Percentiles rank a stretch among this genome's conserved stretches.
Evolutionary conservation across 2,329 filamentous ascomycete genomes (phyloP).

Genomic region (Echinosphaeria canescens): DNA sequence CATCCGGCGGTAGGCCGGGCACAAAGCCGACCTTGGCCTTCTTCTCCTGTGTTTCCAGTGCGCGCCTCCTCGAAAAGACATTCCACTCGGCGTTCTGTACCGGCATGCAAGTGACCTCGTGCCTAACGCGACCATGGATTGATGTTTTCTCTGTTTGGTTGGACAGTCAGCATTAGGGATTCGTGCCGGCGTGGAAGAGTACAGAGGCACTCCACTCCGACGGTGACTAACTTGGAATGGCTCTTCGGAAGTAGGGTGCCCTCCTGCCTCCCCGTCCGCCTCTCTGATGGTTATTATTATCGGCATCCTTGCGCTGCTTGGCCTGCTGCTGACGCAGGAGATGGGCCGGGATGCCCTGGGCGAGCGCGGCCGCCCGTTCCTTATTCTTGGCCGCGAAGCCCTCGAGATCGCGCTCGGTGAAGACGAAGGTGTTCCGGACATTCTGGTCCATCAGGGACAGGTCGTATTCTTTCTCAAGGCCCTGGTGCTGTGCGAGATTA

Average conservation of each 20-base stretch:
- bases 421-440: slow-evolving; percentile 77
- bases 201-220: too few species aligned
- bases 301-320: too few species aligned
- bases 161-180: slow-evolving; percentile 4
- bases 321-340: slow-evolving; percentile 21
- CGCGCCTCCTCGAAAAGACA: slow-evolving; percentile 32
- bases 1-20: slow-evolving; percentile 7
- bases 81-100: slow-evolving; percentile 51
- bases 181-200: too few species aligned
- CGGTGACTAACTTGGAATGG: slow-evolving; percentile 46
- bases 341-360: slow-evolving; percentile 34
- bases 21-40: slow-evolving; percentile 31
- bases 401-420: slow-evolving; percentile 82
- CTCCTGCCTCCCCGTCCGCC: slow-evolving; percentile 14
- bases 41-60: slow-evolving; percentile 35
- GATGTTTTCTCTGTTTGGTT: slow-evolving; percentile 47
- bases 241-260: slow-evolving; percentile 33
- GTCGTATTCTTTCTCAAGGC: slow-evolving; percentile 75
- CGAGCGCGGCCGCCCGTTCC: slow-evolving; percentile 29
- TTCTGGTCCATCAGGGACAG: slow-evolving; percentile 42
- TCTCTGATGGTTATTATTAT: slow-evolving; percentile 8
- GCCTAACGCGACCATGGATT: slow-evolving; percentile 47
- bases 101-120: slow-evolving; percentile 57
- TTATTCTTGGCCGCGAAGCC: slow-evolving; percentile 44
- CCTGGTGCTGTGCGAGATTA: slow-evolving; percentile 42